phyloP scores from a whole-genome alignment of 2,329 filamentous ascomycete genomes.

The Lomentospora prolificans region DNA sequence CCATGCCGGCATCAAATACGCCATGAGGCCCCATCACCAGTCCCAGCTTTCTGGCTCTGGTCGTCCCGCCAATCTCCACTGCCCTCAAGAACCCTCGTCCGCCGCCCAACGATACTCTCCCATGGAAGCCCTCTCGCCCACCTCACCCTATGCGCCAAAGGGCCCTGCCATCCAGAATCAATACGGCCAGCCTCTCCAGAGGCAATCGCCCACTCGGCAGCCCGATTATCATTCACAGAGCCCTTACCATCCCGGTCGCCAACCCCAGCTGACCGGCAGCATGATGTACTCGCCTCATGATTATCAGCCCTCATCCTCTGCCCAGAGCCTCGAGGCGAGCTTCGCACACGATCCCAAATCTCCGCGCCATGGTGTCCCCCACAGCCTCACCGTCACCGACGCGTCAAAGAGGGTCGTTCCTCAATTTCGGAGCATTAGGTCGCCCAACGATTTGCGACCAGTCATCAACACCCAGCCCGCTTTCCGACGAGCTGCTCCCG shows the following conservation, averaged over 20 bases:
- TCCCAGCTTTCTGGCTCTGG: conserved; percentile 51
- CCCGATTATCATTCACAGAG: conserved; percentile 46
- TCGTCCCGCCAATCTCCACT: conserved; percentile 57
- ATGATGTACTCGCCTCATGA: conserved; percentile 38
- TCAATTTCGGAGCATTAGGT: conserved; percentile 73
- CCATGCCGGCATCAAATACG: conserved; percentile 79
- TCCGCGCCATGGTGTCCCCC: conserved; percentile 42
- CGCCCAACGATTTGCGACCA: conserved; percentile 64
- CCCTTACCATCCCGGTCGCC: conserved; percentile 46
- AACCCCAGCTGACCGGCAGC: conserved; percentile 16
- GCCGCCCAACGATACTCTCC: conserved; percentile 90
- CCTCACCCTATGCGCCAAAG: conserved; percentile 64
- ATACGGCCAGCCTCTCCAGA: conserved; percentile 24
- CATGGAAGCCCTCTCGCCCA: conserved; percentile 80
- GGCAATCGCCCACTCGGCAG: conserved; percentile 71
- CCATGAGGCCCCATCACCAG: conserved; percentile 68
- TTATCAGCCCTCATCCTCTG: conserved; percentile 54
- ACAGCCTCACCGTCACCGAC: conserved; percentile 16
- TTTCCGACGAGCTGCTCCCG: conserved; percentile 87
- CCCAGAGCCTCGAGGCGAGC: conserved; percentile 48
- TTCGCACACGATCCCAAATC: conserved; percentile 47
- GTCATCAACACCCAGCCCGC: conserved; percentile 80
- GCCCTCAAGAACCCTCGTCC: conserved; percentile 60
- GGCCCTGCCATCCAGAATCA: conserved; percentile 1
- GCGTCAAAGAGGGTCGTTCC: conserved; percentile 63